Base-by-base conservation (phyloP, 257 asterid genomes). In the Fraxinus pennsylvanica region DNA sequence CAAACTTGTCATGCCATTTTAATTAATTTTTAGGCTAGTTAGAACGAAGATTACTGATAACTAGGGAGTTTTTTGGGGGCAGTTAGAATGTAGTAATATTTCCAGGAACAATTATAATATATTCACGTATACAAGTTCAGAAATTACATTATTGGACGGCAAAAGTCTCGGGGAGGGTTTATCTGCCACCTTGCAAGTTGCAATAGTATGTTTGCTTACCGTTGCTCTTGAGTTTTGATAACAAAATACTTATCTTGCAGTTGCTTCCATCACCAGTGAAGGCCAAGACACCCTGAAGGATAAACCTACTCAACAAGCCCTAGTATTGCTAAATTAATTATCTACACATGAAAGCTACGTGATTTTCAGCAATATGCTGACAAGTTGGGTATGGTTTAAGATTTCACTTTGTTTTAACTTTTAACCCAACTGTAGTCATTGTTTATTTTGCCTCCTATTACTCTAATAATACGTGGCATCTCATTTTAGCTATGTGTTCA, bases 221-320 rank as follows among this genome's bases (percentile, higher is more conserved):
- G 32, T 65, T 73, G 45, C 32, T 7, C 12, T 8, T 8, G 2
- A 3, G 61, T 70, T 70, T 38, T 67, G 68, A 79, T 68, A 5
- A 1, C 59, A 35, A 72, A 15, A 25, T 68, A 4, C 45, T 21
- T 61, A 33, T 17, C 73, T 73, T 83, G 87, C 93, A 91, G 97
- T 80, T 92, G 89, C 94, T 92, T 76, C 96, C 97, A 29, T 81
- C 94, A 6, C 81, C 91, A 57, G 90, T 38, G 59, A 92, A 91
- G 88, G 86, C 94, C 66, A 92, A 92, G 85, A 15, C 92, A 72
- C 70, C 92, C 52, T 92, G 93, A 92, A 81, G 32, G 43, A 12
- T 75, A 68, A 25, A 25, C 67, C 75, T 14, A 43, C 80, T 80
- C 36, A 61, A 45, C 76, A 32, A 61, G 73, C 47, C 74, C 32